Conservation (phyloP, 345 rosid genomes). For the Arabis hirsuta region DNA sequence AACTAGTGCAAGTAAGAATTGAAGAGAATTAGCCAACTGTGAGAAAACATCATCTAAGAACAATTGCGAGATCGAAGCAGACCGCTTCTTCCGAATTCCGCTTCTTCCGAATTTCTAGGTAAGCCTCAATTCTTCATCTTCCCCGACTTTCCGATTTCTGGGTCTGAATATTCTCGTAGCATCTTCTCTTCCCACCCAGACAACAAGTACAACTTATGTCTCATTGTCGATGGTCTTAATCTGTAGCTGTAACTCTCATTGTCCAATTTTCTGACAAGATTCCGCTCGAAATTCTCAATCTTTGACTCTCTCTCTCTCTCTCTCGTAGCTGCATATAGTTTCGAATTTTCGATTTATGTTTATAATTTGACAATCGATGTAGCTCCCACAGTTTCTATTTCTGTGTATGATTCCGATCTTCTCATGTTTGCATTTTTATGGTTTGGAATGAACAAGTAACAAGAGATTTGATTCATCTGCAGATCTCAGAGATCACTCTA, state of each 20-base stretch:
- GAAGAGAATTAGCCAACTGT: conserved; percentile 14
- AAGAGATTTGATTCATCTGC: conserved; percentile 16
- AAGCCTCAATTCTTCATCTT: conserved; percentile 18
- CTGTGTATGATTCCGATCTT: background rate
- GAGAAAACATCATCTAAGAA: conserved; percentile 19
- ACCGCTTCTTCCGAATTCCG: conserved; percentile 1
- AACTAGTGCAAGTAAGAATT: background rate
- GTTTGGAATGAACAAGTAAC: background rate
- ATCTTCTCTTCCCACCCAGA: conserved; percentile 5
- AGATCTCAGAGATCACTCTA: background rate
- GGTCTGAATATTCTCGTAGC: background rate
- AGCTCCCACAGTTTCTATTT: background rate
- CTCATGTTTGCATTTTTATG: background rate
- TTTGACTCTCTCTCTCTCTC: background rate
- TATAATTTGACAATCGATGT: too few species aligned
- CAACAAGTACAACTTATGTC: background rate
- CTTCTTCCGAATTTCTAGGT: background rate
- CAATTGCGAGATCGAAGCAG: conserved; percentile 27
- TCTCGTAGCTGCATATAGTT: too few species aligned
- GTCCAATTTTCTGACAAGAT: background rate
- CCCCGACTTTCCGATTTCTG: background rate
- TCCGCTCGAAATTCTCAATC: conserved; percentile 1
- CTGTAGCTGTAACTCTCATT: background rate
- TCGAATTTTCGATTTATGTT: background rate
- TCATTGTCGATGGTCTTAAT: conserved; percentile 6